Evolutionary conservation across 2,329 filamentous ascomycete genomes (phyloP).

Genomic region (Sphaerostilbella broomeana): DNA sequence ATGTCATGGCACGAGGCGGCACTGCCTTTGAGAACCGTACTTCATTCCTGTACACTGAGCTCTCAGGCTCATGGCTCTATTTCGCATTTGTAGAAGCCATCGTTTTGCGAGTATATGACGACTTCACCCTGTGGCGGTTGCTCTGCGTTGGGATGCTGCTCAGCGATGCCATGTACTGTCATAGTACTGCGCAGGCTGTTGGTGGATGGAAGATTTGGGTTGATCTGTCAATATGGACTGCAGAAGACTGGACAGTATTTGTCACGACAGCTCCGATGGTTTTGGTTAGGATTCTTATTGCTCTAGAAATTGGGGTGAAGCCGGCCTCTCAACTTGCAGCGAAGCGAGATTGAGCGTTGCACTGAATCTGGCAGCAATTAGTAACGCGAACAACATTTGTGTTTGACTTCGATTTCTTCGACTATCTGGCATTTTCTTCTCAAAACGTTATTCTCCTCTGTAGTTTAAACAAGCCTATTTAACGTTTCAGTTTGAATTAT

Average conservation of each 20-base stretch:
- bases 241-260: slow-evolving; percentile 23
- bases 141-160: slow-evolving; percentile 31
- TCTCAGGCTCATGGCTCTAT: slow-evolving; percentile 21
- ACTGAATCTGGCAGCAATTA: no score
- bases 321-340: no score
- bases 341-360: no score
- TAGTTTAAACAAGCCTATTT: no score
- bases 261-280: slow-evolving; percentile 23
- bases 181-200: slow-evolving; percentile 27
- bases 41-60: slow-evolving; percentile 18
- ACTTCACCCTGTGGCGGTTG: slow-evolving; percentile 29
- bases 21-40: slow-evolving; percentile 16
- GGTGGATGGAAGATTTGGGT: slow-evolving; percentile 27
- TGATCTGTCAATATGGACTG: slow-evolving; percentile 22
- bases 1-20: slow-evolving; percentile 23
- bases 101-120: slow-evolving; percentile 27
- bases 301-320: slow-evolving; percentile 24
- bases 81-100: slow-evolving; percentile 33
- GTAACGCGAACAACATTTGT: no score
- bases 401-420: no score
- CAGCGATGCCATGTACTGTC: slow-evolving; percentile 26
- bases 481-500: no score
- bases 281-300: slow-evolving; percentile 23
- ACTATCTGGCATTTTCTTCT: no score
- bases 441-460: no score